Evolutionary conservation across 441 rosid genomes (phyloP), one percentile per base, ranked within the genome.

Genomic region (Eutrema salsugineum): DNA sequence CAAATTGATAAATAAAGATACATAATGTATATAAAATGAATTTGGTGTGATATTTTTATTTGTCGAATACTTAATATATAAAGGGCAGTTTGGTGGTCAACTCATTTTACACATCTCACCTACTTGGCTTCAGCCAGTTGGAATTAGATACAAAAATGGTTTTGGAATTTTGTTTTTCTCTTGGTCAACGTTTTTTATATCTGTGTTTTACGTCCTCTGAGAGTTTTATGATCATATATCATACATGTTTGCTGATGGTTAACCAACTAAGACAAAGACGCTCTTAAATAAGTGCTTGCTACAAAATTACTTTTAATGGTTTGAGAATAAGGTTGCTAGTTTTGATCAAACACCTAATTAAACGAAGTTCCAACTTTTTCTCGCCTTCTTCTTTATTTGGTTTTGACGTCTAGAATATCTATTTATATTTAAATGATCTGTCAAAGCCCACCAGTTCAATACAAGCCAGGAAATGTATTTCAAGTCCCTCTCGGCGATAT

Each of bases 71-170:
- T 38, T 24, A 22, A 12, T 5, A 40, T 19, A 65, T 50, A 19
- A 32, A 46, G 8, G 43, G 19, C 11, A 46, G 30, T 50, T 50
- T 65, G 59, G 60, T 65, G n/a, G 70, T 66, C 47, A 39, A 66
- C 28, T 27, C 30, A 40, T 64, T 7, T 17, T 27, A 39, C 39
- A 24, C 61, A 53, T 51, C 38, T 66, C 10, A 40, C 60, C 49
- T 24, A 27, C 27, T 20, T 55, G 30, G 19, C 33, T 27, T 38
- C 42, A 28, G 39, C 59, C 50, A 40, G 71, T 51, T 51, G 39
- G 4, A 6, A 40, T 53, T 53, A 1, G 51, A 42, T 7, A 40
- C 1, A 53, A 54, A 39, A 11, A 11, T 40, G 40, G 53, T 54
- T 40, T 67, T 42, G 32, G 32, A 66, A 2, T 66, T 50, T 35